A percentile compares a stretch with the other conserved stretches of the same genome.
Evolutionary conservation across 345 rosid genomes (phyloP).

Genomic region (Aurinia saxatilis): DNA sequence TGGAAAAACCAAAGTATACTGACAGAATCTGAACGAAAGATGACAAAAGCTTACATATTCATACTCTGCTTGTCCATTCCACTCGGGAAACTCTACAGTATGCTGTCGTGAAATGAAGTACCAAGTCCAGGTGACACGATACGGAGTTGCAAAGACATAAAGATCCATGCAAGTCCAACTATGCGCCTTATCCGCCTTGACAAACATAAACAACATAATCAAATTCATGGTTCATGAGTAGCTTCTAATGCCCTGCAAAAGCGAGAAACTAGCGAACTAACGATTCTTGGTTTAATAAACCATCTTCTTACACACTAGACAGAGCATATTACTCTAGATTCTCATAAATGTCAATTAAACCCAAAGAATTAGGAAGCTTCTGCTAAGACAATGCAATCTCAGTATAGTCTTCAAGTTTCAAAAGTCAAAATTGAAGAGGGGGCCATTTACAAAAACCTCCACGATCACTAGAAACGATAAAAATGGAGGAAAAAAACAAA

Average conservation of each 20-base stretch:
- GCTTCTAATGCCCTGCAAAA: background rate
- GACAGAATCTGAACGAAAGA: background rate
- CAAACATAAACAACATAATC: constrained; percentile 14
- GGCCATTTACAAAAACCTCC: background rate
- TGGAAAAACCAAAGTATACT: background rate
- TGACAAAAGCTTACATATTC: constrained; percentile 59
- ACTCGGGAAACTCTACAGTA: constrained; percentile 63
- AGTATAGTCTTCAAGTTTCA: background rate
- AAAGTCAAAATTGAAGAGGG: constrained; percentile 15
- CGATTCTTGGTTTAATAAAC: background rate
- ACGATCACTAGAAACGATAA: background rate
- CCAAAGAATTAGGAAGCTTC: background rate
- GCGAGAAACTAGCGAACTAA: background rate
- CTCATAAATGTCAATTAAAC: background rate
- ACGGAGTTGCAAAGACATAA: constrained; percentile 92
- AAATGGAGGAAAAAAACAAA: background rate
- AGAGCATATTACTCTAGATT: background rate
- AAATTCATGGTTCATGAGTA: background rate
- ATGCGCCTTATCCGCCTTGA: constrained; percentile 74
- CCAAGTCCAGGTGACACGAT: constrained; percentile 93
- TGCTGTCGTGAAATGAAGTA: constrained; percentile 78
- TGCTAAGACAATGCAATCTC: background rate
- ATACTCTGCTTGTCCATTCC: constrained; percentile 84
- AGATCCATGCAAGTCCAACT: constrained; percentile 99
- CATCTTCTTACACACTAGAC: background rate